A percentile compares a stretch with the other conserved stretches of the same genome.
Conservation (phyloP, 2,329 filamentous ascomycete genomes). For the Colletotrichum theobromicola region DNA sequence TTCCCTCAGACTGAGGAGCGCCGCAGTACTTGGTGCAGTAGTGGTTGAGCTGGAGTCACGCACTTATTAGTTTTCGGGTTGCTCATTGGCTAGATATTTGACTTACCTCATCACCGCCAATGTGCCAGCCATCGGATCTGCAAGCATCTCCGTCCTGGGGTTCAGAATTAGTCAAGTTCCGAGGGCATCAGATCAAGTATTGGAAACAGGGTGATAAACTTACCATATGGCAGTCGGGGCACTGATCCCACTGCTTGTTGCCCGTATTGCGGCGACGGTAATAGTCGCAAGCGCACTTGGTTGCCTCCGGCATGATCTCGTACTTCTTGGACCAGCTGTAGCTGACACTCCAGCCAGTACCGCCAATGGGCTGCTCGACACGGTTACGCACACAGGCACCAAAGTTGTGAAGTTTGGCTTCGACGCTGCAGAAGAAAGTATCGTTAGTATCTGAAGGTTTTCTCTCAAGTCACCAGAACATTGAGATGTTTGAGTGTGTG, state of each 20-base stretch:
- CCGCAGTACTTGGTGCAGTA: conserved; percentile 23
- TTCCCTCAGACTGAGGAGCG: neutral
- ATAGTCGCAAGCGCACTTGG: conserved; percentile 12
- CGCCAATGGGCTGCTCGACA: neutral
- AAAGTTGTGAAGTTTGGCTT: neutral
- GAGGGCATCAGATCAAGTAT: neutral
- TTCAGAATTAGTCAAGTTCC: neutral
- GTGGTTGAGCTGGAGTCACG: neutral
- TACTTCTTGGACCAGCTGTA: conserved; percentile 8
- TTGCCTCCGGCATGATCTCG: conserved; percentile 8
- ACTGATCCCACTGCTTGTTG: conserved; percentile 20
- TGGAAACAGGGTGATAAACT: neutral
- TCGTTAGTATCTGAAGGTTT: neutral
- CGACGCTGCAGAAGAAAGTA: neutral
- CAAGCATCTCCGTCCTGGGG: conserved; percentile 5
- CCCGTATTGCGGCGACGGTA: conserved; percentile 20
- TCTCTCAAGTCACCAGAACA: neutral
- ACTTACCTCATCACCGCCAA: conserved; percentile 18
- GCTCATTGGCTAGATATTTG: fast-evolving
- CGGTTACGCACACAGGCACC: neutral
- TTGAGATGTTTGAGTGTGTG: neutral
- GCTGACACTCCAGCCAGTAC: conserved; percentile 6
- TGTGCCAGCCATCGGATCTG: conserved; percentile 11
- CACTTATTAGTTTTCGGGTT: neutral
- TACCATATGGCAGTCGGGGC: conserved; percentile 13